Percentiles rank a stretch among this genome's conserved stretches.
Evolutionary conservation across 1,284 basidiomycete species (phyloP).

Genomic region (Phenoliferia sp.): DNA sequence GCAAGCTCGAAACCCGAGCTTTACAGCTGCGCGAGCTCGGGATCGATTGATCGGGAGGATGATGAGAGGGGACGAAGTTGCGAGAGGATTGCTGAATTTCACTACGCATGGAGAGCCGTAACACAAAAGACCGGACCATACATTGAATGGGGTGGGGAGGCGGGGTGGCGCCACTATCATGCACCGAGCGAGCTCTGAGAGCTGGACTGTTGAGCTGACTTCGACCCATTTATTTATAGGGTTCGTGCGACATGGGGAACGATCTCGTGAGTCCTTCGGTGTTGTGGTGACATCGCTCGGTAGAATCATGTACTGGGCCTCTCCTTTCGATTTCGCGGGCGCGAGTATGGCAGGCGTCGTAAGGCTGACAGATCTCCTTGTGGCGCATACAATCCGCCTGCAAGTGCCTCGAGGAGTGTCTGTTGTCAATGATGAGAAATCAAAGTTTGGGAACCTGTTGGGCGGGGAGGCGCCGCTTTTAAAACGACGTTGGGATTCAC

Average conservation of each 20-base stretch:
- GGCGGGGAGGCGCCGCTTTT: too few species aligned
- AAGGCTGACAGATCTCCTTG: not conserved
- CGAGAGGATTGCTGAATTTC: too few species aligned
- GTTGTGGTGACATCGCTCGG: not conserved
- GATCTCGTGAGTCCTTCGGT: conserved; percentile 8
- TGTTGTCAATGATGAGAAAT: too few species aligned
- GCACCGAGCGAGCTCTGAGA: not conserved
- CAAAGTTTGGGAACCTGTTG: too few species aligned
- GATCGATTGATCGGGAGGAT: too few species aligned
- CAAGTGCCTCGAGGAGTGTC: not conserved
- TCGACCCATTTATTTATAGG: not conserved
- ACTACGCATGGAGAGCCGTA: too few species aligned
- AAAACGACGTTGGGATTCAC: too few species aligned
- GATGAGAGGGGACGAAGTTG: too few species aligned
- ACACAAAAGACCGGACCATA: too few species aligned
- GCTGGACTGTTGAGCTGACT: not conserved
- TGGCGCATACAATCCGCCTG: not conserved
- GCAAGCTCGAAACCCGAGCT: not conserved
- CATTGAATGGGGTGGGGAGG: too few species aligned
- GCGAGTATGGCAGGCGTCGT: not conserved
- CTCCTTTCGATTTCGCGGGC: not conserved
- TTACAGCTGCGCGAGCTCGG: not conserved
- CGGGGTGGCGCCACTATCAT: too few species aligned
- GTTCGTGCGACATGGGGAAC: conserved; percentile 28
- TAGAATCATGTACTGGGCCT: not conserved